A percentile compares a stretch with the other conserved stretches of the same genome.
Evolutionary conservation across 1,139 yeast species (phyloP).

Genomic region (Candida pseudoviswanathii): DNA sequence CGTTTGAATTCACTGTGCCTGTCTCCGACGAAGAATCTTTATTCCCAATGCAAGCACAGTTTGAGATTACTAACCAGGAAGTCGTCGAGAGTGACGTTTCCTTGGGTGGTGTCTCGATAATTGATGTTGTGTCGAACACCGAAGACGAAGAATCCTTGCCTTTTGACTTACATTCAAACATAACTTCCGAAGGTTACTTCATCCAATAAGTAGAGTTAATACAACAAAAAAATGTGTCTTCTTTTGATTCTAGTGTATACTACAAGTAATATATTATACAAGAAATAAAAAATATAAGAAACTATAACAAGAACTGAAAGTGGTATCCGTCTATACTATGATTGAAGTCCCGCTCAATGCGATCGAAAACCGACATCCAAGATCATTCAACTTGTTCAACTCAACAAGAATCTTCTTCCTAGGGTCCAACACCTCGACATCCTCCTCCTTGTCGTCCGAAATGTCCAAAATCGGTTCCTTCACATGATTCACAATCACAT

Average conservation of each 20-base stretch:
- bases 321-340: slow-evolving; percentile 10
- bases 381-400: slow-evolving; percentile 41
- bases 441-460: slow-evolving; percentile 13
- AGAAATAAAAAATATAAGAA: neutral
- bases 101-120: slow-evolving; percentile 44
- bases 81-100: slow-evolving; percentile 42
- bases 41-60: slow-evolving; percentile 81
- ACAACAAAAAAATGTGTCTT: neutral
- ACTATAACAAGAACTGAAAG: slow-evolving; percentile 9
- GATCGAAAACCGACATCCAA: slow-evolving; percentile 50
- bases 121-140: slow-evolving; percentile 42
- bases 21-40: slow-evolving; percentile 75
- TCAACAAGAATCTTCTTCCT: slow-evolving; percentile 50
- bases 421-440: slow-evolving; percentile 47
- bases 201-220: slow-evolving; percentile 42
- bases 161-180: slow-evolving; percentile 65
- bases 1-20: slow-evolving; percentile 78
- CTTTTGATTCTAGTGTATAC: neutral
- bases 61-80: slow-evolving; percentile 37
- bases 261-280: slow-evolving; percentile 5
- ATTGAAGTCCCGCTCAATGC: slow-evolving; percentile 54
- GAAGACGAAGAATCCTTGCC: slow-evolving; percentile 59
- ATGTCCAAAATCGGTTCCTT: slow-evolving; percentile 49
- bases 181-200: slow-evolving; percentile 62
- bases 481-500: slow-evolving; percentile 70